Base-by-base conservation (phyloP, 2,329 filamentous ascomycete genomes). In the Botrytis tulipae region DNA sequence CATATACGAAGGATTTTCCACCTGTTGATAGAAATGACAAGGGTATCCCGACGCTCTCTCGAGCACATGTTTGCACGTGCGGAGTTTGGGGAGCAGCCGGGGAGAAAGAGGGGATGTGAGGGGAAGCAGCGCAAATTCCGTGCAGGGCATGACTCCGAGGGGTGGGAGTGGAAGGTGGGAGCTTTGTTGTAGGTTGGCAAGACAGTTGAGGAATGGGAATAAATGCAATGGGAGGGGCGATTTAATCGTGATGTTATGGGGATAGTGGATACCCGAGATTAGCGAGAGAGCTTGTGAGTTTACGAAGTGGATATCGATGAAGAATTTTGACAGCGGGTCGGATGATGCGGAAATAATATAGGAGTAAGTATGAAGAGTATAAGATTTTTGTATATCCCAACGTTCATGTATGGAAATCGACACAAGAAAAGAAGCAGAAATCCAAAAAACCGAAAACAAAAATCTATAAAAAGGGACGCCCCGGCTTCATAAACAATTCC, bases 1-100 rank as follows among this genome's bases (percentile, higher is more conserved):
- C 32, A 84, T 77, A 18, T 79, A 77, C 0, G 79, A 76, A 0
- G 83, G 82, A 74, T 86, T 83, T 72, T 87, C 83, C n/a, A 83
- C 63, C 69, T 86, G 84, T 35, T 82, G 81, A 54, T 83, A 81
- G 76, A 82, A 83, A 72, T 81, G 79, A 61, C 85, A 84, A 0
- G 78, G 74, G 37, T 81, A 80, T 0, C 78, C 77, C 0, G 84
- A 83, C 72, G 79, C 83, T 2, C 25, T 51, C 16, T 73, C 72
- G 1, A 67, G 63, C 63, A 67, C 63, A 12, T 20, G 63, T 20
- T 67, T 67, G 32, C 32, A 32, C 1, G 14, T 51, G 22, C 32
- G 63, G 8, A 67, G 46, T 51, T 67, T 67, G 20, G 63, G 18
- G 22, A 67, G 18, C 6, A 67, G 63, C 1, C 32, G 12, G 2